Percentiles rank a stretch among this genome's conserved stretches.
These are phyloP conservation scores for Penicillium thymicola DNA, from an alignment of 2,329 filamentous ascomycete species.

Conservation along the genomic window DNA sequence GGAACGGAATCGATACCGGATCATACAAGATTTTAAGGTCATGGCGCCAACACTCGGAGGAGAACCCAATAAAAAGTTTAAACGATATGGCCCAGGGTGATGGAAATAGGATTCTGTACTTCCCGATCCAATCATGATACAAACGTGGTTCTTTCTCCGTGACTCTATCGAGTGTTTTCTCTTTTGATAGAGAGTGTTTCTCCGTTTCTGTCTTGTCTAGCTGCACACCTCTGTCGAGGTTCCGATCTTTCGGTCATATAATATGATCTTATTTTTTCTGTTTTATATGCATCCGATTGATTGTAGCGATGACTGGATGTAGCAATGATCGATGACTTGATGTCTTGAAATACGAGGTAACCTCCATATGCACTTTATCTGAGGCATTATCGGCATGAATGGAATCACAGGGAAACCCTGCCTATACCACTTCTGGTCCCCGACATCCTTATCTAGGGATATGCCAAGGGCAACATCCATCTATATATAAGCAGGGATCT, in stretches of 20 bases:
- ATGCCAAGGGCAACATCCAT: not conserved
- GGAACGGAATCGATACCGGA: constrained; percentile 29
- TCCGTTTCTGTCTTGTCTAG: constrained; percentile 1
- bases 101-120: constrained; percentile 25
- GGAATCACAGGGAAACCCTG: not conserved
- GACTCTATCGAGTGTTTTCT: constrained; percentile 6
- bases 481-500: not conserved
- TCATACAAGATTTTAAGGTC: constrained; percentile 29
- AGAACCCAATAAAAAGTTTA: constrained; percentile 32
- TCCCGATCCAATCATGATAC: constrained; percentile 27
- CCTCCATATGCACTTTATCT: not conserved
- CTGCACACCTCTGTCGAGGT: not conserved
- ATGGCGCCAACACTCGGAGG: constrained; percentile 26
- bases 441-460: not conserved
- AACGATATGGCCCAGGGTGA: constrained; percentile 24
- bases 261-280: constrained; percentile 4
- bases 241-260: not conserved
- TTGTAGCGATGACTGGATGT: not conserved
- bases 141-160: constrained; percentile 25
- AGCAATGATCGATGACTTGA: no score
- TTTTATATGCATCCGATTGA: not conserved
- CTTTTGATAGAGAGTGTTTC: constrained; percentile 1
- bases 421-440: constrained; percentile 1
- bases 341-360: not conserved
- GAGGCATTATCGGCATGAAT: not conserved